phyloP scores from a whole-genome alignment of 169 alveolate species.

The Eimeria brunetti region DNA sequence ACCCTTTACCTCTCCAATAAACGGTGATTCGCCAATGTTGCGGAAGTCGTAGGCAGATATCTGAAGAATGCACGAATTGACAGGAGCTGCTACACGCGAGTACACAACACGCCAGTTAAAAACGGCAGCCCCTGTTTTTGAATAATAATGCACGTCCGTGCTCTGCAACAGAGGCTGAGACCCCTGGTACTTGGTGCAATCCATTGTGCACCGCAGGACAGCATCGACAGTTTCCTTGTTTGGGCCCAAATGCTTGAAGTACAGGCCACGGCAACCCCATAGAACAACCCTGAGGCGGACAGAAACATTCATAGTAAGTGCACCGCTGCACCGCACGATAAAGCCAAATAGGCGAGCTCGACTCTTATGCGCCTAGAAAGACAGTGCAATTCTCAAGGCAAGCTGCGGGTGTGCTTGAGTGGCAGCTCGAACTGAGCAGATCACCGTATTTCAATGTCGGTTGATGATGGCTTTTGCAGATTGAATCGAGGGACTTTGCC shows the following conservation, averaged over 20 bases:
- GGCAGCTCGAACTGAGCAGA: not conserved
- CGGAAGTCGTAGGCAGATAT: slow-evolving; percentile 91
- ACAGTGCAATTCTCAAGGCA: not conserved
- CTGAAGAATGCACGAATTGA: slow-evolving; percentile 93
- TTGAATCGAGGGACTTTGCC: slow-evolving; percentile 87
- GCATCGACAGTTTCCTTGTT: slow-evolving; percentile 86
- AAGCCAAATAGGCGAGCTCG: not conserved
- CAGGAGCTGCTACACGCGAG: slow-evolving; percentile 91
- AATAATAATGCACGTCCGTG: slow-evolving; percentile 95
- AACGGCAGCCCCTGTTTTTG: slow-evolving; percentile 91
- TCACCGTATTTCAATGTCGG: slow-evolving; percentile 89
- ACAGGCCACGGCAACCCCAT: slow-evolving; percentile 84
- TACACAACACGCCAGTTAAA: slow-evolving; percentile 95
- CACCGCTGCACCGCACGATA: not conserved
- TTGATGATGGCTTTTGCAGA: slow-evolving; percentile 87
- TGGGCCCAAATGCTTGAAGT: slow-evolving; percentile 71
- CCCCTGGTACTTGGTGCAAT: slow-evolving; percentile 89
- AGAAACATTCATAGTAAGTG: not conserved
- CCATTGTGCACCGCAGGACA: slow-evolving; percentile 87
- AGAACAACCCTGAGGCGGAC: slow-evolving; percentile 83
- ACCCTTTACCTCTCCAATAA: slow-evolving; percentile 91
- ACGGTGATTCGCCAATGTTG: slow-evolving; percentile 90
- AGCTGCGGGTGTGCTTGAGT: not conserved
- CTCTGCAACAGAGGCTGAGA: slow-evolving; percentile 86
- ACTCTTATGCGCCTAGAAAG: not conserved